Base-by-base conservation (phyloP, 805 yeast species). In the Yarrowia sp. region DNA sequence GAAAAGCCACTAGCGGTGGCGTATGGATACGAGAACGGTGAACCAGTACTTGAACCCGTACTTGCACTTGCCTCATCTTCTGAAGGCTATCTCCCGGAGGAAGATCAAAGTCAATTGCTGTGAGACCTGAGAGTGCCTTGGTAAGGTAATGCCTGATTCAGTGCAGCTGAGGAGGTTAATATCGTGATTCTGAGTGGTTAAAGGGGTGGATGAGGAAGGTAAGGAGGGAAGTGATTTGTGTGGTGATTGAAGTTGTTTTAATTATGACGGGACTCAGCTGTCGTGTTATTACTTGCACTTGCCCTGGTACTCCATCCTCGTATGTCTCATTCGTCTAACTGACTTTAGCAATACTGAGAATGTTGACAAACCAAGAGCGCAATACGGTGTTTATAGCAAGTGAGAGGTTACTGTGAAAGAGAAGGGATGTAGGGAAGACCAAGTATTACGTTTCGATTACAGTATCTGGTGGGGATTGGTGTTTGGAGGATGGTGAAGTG, bases 51-150 rank as follows among this genome's bases (percentile, higher is more conserved):
- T 19, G 19, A 19, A 19, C 19, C 19, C 19, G 19, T 19, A 19
- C 19, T 19, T 19, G 19, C 19, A 19, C 19, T 26, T 26, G 32
- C 32, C 32, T 26, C 32, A 26, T 26, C 32, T 26, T 26, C 32
- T 26, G 19, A 16, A 52, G 43, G 11, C 58, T 52, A 36, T 16
- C 42, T 52, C 19, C 2, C 5, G 19, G 14, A 16, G 58, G 58
- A 36, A 7, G 58, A 52, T 36, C 32, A 38, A 38, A 52, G 58
- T 36, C 58, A 36, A 52, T 50, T 50, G 56, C 56, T 35, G 41
- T 35, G 56, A 35, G 56, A 35, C 56, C 56, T 9, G 40, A 22
- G 50, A 22, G 56, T 50, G 56, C 41, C 15, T 50, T 35, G 41
- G 56, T 16, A 5, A 50, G 26, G 55, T 16, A 48, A 22, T 19